Evolutionary conservation across 169 alveolate genomes (phyloP), one percentile per base, ranked within the genome.

Genomic region (Amoebophrya sp.): DNA sequence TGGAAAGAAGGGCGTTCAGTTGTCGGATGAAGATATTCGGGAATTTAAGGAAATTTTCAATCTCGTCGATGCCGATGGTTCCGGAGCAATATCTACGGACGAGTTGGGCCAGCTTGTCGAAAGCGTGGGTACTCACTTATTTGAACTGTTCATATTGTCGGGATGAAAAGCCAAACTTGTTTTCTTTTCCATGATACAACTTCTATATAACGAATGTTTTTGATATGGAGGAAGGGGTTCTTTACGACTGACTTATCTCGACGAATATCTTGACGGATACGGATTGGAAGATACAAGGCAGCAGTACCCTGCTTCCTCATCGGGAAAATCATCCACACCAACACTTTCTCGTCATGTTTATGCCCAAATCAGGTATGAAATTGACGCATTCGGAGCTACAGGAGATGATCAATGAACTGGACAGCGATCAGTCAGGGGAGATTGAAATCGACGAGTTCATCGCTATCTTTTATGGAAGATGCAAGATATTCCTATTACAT

Each of bases 391-490:
- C 83, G 83, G 83, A 65, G 83, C 83, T 65, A 36, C 83, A 65
- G 83, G 83, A 65, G 83, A 65, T 65, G 83, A 6, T 1, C 83
- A 65, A 65, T 18, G 83, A 65, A 18, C 83, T 65, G 83, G 83
- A 65, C 26, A 65, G 83, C 83, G 83, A 65, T 36, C 83, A 65
- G 83, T 65, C 83, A 29, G 83, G 83, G 2, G 83, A 65, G 26
- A 65, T 65, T 65, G 83, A 65, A 65, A 65, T 65, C 26, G 83
- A 65, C 83, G 83, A 65, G 83, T 65, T 65, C n/a, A 65, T 65
- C 26, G 83, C 83, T 29, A 65, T 65, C 33, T 36, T 65, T 10
- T n/a, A n/a, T n/a, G n/a, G n/a, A n/a, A n/a, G n/a, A n/a, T n/a
- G n/a, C n/a, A n/a, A n/a, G n/a, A n/a, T n/a, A n/a, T n/a, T n/a